Percentiles rank a stretch among this genome's conserved stretches.
Evolutionary conservation across 371 early-diverging fungal genomes (phyloP).

Genomic region (Rhizopus stolonifer): DNA sequence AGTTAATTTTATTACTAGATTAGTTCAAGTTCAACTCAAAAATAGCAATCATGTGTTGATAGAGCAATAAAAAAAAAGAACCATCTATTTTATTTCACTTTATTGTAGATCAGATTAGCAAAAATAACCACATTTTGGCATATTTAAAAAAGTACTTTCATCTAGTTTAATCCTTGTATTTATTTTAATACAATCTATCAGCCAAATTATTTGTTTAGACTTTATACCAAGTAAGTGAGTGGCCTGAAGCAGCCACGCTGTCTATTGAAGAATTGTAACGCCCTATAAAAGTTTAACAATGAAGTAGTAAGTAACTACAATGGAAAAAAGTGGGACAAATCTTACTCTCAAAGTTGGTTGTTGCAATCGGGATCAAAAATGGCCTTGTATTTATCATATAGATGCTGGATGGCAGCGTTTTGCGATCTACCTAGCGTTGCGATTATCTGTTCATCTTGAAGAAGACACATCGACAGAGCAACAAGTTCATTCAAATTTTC

Average conservation of each 20-base stretch:
- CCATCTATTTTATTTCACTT: constrained; percentile 10
- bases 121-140: constrained; percentile 17
- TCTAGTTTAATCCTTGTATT: constrained; percentile 16
- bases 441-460: constrained; percentile 1
- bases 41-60: too few relatives aligned
- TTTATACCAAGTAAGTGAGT: constrained; percentile 14
- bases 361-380: constrained; percentile 8
- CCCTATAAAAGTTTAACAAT: constrained; percentile 15
- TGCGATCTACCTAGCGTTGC: constrained; percentile 1
- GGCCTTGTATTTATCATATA: not conserved
- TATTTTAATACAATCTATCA: constrained; percentile 16
- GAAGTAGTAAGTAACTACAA: constrained; percentile 17
- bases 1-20: too few relatives aligned
- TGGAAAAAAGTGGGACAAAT: constrained; percentile 8
- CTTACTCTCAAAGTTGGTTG: constrained; percentile 10
- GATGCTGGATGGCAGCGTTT: not conserved
- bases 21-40: too few relatives aligned
- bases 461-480: constrained; percentile 4
- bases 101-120: constrained; percentile 11
- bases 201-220: constrained; percentile 10
- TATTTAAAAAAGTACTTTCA: constrained; percentile 14
- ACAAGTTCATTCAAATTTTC: constrained; percentile 1
- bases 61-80: constrained; percentile 8
- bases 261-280: constrained; percentile 17
- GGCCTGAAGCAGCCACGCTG: constrained; percentile 15